Conservation (phyloP, 306 rosid genomes). For the peach (Prunus persica) region Prunus_persica_NCBIv2 NC_034011.1:2874501-2875000, state of each 20-base stretch:
- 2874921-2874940: neutral
- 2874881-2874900: neutral
- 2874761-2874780: conserved; percentile 63
- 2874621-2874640: conserved; percentile 50
- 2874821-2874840: conserved; percentile 66
- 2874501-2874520: neutral
- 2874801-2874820: conserved; percentile 78
- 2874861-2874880: too few species aligned
- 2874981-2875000: conserved; percentile 95
- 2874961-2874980: conserved; percentile 76
- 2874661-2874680: conserved; percentile 77
- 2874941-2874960: neutral
- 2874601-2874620: conserved; percentile 53
- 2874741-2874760: conserved; percentile 86
- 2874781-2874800: conserved; percentile 66
- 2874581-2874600: conserved; percentile 77
- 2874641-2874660: conserved; percentile 41
- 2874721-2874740: conserved; percentile 73
- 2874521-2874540: neutral
- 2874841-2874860: neutral
- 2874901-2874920: neutral
- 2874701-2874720: conserved; percentile 68
- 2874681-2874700: conserved; percentile 58
- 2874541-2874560: neutral
- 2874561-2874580: conserved; percentile 58